Percentiles rank a stretch among this genome's conserved stretches.
These are phyloP conservation scores for Aspergillus campestris DNA, from an alignment of 495 filamentous ascomycete species.

Conservation along the genomic window DNA sequence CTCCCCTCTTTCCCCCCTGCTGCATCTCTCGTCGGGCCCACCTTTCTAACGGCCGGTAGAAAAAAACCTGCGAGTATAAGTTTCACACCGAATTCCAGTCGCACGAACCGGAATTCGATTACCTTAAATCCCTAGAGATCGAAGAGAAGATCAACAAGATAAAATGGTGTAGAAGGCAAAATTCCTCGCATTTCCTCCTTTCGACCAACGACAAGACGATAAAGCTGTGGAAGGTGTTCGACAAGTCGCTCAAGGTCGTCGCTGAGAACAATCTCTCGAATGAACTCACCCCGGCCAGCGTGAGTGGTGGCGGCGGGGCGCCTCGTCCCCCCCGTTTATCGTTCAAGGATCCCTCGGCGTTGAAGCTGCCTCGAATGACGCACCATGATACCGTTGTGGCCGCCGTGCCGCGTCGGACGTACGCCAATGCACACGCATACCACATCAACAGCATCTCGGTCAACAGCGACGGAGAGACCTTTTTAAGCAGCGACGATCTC, in stretches of 20 bases:
- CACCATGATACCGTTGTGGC: constrained; percentile 98
- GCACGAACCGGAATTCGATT: constrained; percentile 98
- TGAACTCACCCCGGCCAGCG: constrained; percentile 77
- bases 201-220: constrained; percentile 99
- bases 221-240: constrained; percentile 99
- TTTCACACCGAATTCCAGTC: constrained; percentile 99
- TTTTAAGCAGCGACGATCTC: constrained; percentile 96
- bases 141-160: constrained; percentile 99
- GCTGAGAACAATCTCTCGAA: constrained; percentile 97
- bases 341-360: constrained; percentile 70
- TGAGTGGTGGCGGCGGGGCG: constrained; percentile 64
- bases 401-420: constrained; percentile 88
- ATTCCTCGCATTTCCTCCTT: constrained; percentile 95
- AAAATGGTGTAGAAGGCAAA: constrained; percentile 97
- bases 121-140: constrained; percentile 97
- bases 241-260: constrained; percentile 97
- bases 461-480: constrained; percentile 98
- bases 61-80: constrained; percentile 99
- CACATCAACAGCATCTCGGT: constrained; percentile 99
- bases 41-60: constrained; percentile 47
- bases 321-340: constrained; percentile 60
- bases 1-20: constrained; percentile 4
- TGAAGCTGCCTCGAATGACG: constrained; percentile 91
- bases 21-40: neutral
- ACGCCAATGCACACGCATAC: constrained; percentile 97